Conservation (phyloP, 441 rosid species). For the Gossypium aridum region DNA sequence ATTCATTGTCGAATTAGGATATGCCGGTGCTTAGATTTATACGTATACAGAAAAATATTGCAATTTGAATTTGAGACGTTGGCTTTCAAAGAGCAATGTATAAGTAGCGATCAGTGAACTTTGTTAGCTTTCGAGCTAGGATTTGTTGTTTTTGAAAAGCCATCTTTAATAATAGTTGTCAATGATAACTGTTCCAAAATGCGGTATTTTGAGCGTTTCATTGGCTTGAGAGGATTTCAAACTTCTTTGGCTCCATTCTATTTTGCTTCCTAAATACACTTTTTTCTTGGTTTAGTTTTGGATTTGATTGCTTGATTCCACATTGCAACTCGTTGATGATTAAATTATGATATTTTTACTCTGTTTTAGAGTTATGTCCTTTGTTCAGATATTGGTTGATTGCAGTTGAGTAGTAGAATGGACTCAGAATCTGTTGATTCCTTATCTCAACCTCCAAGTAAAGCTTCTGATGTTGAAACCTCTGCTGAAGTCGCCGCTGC, state of each 20-base stretch:
- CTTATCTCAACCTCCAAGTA: slow-evolving; percentile 26
- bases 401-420: slow-evolving; percentile 29
- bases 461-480: slow-evolving; percentile 8
- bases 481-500: slow-evolving; percentile 2
- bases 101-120: background rate
- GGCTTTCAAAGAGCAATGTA: background rate
- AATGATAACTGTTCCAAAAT: background rate
- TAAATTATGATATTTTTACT: background rate
- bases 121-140: background rate
- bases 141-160: background rate
- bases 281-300: background rate
- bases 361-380: background rate
- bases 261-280: background rate
- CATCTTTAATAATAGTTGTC: background rate
- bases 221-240: background rate
- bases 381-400: slow-evolving; percentile 2
- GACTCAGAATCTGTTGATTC: slow-evolving; percentile 35
- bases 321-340: background rate
- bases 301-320: background rate
- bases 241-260: no score
- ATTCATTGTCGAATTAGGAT: background rate
- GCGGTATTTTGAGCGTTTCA: background rate
- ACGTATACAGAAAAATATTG: background rate
- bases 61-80: background rate
- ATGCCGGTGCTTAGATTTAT: background rate